Evolutionary conservation across 169 alveolate genomes (phyloP).

Genomic region (Babesia caballi): DNA sequence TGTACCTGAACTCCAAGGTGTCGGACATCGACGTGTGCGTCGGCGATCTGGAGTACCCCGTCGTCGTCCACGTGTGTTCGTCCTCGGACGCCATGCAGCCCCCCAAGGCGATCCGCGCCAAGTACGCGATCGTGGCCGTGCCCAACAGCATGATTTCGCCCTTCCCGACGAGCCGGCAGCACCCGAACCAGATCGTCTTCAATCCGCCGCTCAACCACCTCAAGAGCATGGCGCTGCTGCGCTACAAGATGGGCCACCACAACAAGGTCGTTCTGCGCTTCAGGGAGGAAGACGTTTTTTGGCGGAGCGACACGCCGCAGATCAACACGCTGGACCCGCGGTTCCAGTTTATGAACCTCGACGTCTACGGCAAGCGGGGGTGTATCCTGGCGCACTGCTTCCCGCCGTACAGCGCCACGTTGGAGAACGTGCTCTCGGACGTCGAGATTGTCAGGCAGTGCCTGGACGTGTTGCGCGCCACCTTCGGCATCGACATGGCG

Average conservation of each 20-base stretch:
- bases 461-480: conserved; percentile 59
- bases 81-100: not conserved
- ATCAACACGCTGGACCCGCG: conserved; percentile 71
- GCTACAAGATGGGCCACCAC: conserved; percentile 76
- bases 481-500: conserved; percentile 57
- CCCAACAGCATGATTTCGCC: conserved; percentile 44
- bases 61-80: not conserved
- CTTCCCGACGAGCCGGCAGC: conserved; percentile 22
- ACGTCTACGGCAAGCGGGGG: conserved; percentile 73
- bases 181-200: conserved; percentile 58
- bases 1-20: conserved; percentile 66
- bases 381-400: conserved; percentile 75
- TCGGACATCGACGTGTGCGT: conserved; percentile 24
- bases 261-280: conserved; percentile 74
- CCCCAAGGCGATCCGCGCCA: conserved; percentile 6
- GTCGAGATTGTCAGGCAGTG: conserved; percentile 65
- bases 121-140: conserved; percentile 18
- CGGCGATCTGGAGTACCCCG: conserved; percentile 24
- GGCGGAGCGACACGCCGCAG: conserved; percentile 71
- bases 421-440: conserved; percentile 55
- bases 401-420: conserved; percentile 73
- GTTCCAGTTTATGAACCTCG: conserved; percentile 72
- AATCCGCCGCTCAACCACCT: conserved; percentile 64
- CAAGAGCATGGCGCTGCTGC: conserved; percentile 60
- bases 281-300: conserved; percentile 61